Percentiles rank a stretch among this genome's conserved stretches.
Evolutionary conservation across 106 monocot species (phyloP).

Genomic region (Chionographis japonica): DNA sequence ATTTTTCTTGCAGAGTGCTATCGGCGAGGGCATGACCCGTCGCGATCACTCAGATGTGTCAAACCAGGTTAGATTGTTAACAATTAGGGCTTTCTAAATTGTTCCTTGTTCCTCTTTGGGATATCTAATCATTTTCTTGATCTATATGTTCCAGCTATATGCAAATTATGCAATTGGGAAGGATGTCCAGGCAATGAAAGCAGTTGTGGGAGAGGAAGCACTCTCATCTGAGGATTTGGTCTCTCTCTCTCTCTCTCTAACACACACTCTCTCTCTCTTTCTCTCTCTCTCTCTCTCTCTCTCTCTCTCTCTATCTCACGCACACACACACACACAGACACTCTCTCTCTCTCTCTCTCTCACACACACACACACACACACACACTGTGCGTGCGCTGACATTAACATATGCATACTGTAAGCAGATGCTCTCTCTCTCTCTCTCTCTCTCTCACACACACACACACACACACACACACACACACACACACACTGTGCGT

Average conservation of each 20-base stretch:
- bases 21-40: slow-evolving; percentile 98
- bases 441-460: too few species aligned
- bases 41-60: slow-evolving; percentile 97
- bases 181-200: slow-evolving; percentile 99
- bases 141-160: slow-evolving; percentile 56
- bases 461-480: too few species aligned
- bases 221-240: slow-evolving; percentile 98
- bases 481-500: too few species aligned
- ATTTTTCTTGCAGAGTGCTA: slow-evolving; percentile 73
- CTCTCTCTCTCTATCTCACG: background rate
- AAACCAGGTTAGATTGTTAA: slow-evolving; percentile 58
- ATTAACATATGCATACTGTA: too few species aligned
- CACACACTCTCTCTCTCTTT: background rate
- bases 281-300: slow-evolving; percentile 19
- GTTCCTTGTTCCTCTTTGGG: background rate
- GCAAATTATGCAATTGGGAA: slow-evolving; percentile 99
- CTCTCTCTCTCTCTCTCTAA: slow-evolving; percentile 38
- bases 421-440: too few species aligned
- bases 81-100: background rate
- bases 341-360: background rate
- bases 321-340: too few species aligned
- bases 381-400: too few species aligned
- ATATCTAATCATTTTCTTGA: background rate
- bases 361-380: background rate
- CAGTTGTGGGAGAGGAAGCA: slow-evolving; percentile 98